Evolutionary conservation across 2,329 filamentous ascomycete species (phyloP), one percentile per base, ranked within the genome.

Genomic region (Colletotrichum liaoningense): DNA sequence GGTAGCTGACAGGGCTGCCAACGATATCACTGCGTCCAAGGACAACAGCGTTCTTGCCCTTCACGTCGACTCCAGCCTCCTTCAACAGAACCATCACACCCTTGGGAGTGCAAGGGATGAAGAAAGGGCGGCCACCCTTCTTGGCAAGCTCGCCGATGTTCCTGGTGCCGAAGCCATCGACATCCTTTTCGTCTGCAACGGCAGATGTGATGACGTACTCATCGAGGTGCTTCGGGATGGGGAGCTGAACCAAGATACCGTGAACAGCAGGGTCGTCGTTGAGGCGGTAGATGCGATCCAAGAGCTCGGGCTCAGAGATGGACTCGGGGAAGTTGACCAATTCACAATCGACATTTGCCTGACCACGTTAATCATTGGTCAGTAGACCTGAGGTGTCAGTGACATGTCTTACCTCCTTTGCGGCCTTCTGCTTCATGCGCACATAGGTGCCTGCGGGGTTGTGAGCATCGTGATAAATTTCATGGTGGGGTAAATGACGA

Each of bases 391-490:
- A 33, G 8, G 14, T 28, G 9, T 8, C n/a, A 63, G 28, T 62
- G 9, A 49, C 57, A 49, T 46, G 49, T 16, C 62, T 78, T 86
- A 95, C 94, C 89, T 98, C 97, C 82, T 94, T 88, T 72, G 97
- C 97, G 77, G 97, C 97, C 89, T 98, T 99, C 80, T 98, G 87
- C 88, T 99, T 99, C 97, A 99, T 99, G 86, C 95, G 95, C 85
- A 99, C 96, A 93, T 99, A 99, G 65, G 96, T 98, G 80, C 93
- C 94, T 96, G 79, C 70, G 73, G 75, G 70, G 72, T 72, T 75
- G 78, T 82, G 78, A 83, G 80, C 82, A 79, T 80, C 78, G 71
- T 73, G 77, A 67, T 42, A 75, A 69, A 74, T 64, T 72, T 74
- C 12, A 63, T 71, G 74, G 63, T 26, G 59, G 74, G 75, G 71